Percentiles rank a stretch among this genome's conserved stretches.
These are phyloP conservation scores for Trametes villosa DNA, from an alignment of 768 basidiomycete species.

Conservation along the genomic window DNA sequence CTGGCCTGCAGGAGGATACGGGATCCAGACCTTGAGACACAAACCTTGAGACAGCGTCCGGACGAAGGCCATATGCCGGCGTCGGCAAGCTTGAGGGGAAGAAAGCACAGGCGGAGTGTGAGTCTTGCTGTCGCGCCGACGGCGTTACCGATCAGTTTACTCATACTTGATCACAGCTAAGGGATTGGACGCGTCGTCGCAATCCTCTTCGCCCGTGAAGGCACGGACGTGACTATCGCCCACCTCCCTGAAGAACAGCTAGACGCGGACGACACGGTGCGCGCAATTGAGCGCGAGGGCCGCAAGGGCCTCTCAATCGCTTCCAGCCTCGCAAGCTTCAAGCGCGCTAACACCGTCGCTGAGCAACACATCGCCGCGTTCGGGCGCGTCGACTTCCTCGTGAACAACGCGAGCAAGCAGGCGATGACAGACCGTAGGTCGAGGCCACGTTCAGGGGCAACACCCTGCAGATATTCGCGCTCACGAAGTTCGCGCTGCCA, in stretches of 20 bases:
- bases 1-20: slow-evolving; percentile 53
- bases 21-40: slow-evolving; percentile 45
- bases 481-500: slow-evolving; percentile 59
- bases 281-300: slow-evolving; percentile 48
- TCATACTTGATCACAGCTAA: slow-evolving; percentile 31
- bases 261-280: slow-evolving; percentile 56
- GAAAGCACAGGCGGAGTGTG: slow-evolving; percentile 32
- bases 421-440: slow-evolving; percentile 50
- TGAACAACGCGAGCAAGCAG: slow-evolving; percentile 63
- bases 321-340: slow-evolving; percentile 50
- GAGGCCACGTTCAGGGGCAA: slow-evolving; percentile 60
- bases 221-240: slow-evolving; percentile 55
- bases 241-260: slow-evolving; percentile 60
- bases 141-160: background rate
- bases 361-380: slow-evolving; percentile 51
- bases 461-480: slow-evolving; percentile 61
- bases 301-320: slow-evolving; percentile 41
- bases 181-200: slow-evolving; percentile 59
- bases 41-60: slow-evolving; percentile 54
- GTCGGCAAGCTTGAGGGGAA: slow-evolving; percentile 44
- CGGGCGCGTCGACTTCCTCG: slow-evolving; percentile 55
- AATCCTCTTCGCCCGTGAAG: slow-evolving; percentile 56
- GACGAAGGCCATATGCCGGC: slow-evolving; percentile 53
- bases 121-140: background rate
- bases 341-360: slow-evolving; percentile 42